Conservation (phyloP, 495 filamentous ascomycete genomes). For the Lophiotrema nucula region DNA sequence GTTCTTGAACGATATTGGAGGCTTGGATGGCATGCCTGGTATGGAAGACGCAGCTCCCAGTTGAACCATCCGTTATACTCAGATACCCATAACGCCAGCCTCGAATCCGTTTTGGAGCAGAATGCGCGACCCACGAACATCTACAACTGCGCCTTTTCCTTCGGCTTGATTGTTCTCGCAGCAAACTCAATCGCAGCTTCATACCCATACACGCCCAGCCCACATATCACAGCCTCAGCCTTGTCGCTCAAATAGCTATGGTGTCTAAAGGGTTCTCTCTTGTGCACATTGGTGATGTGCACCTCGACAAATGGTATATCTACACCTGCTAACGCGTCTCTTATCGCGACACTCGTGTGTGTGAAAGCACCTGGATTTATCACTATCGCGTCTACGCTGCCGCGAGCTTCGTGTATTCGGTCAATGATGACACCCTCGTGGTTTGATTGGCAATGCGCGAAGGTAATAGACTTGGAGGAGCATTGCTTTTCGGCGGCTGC, state of each 20-base stretch:
- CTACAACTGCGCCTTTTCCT: slow-evolving; percentile 34
- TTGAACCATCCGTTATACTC: background rate
- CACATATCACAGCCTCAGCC: slow-evolving; percentile 65
- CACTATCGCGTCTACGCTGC: slow-evolving; percentile 57
- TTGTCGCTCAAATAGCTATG: slow-evolving; percentile 71
- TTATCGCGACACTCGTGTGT: slow-evolving; percentile 65
- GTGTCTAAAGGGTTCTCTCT: slow-evolving; percentile 60
- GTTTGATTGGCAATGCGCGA: slow-evolving; percentile 60
- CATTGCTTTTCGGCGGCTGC: slow-evolving; percentile 44
- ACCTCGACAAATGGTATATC: slow-evolving; percentile 68
- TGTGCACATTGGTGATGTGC: slow-evolving; percentile 69
- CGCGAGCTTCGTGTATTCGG: slow-evolving; percentile 36
- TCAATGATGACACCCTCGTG: slow-evolving; percentile 62
- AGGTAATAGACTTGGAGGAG: slow-evolving; percentile 44
- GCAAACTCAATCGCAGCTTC: slow-evolving; percentile 66
- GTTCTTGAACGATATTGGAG: slow-evolving; percentile 72
- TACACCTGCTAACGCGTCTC: slow-evolving; percentile 65
- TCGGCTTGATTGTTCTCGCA: slow-evolving; percentile 47
- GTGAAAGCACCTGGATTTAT: slow-evolving; percentile 71
- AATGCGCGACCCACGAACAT: background rate
- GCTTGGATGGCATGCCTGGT: slow-evolving; percentile 58
- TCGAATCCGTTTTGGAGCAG: background rate
- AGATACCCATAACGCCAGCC: background rate
- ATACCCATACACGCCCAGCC: slow-evolving; percentile 67
- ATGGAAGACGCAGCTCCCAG: slow-evolving; percentile 28